Base-by-base conservation (phyloP, 768 basidiomycete genomes). In the Infundibulicybe gibba region DNA sequence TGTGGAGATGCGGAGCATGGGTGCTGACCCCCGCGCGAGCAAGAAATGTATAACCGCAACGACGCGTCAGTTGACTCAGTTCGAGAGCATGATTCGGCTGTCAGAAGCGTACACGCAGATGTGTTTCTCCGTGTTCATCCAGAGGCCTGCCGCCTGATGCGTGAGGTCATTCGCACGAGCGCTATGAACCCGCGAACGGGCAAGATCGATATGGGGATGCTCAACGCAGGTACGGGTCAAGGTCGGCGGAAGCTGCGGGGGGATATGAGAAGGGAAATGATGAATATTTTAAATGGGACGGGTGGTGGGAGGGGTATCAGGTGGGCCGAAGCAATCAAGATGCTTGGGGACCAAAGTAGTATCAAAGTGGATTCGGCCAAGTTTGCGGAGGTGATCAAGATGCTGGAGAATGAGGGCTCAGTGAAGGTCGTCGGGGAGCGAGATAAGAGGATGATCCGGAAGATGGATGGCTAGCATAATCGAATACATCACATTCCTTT, bases 41-140 rank as follows among this genome's bases (percentile, higher is more conserved):
- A 95, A 98, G 65, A 90, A 90, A 61, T 84, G 95, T 11, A 99
- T 99, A 65, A 99, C 97, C 0, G 97, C 97, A 0, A 98, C 97
- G 30, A 98, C 97, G 0, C 82, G 97, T 41, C 95, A 99, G 65
- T 81, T 99, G 13, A n/a, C n/a, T n/a, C n/a, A n/a, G n/a, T n/a
- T n/a, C n/a, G 97, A 99, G 67, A 89, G 86, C 55, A 90, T 99
- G 83, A 97, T 99, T 58, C 87, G 94, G 5, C 81, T 99, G 20
- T 87, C 89, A 0, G 97, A 99, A 67, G 97, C 89, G 0, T 97
- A 99, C 61, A 94, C 97, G 3, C 79, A 94, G 30, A 97, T 98
- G 97, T 81, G 94, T 0, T 87, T 97, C 64, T 87, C 87, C 15
- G 75, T 83, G n/a, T 77, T 79, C 44, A 95, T 99, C 33, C 90